Percentiles rank a stretch among this genome's conserved stretches.
phyloP scores from a whole-genome alignment of 1,284 basidiomycete species.

The Ceratorhiza oryzae-sativae region DNA sequence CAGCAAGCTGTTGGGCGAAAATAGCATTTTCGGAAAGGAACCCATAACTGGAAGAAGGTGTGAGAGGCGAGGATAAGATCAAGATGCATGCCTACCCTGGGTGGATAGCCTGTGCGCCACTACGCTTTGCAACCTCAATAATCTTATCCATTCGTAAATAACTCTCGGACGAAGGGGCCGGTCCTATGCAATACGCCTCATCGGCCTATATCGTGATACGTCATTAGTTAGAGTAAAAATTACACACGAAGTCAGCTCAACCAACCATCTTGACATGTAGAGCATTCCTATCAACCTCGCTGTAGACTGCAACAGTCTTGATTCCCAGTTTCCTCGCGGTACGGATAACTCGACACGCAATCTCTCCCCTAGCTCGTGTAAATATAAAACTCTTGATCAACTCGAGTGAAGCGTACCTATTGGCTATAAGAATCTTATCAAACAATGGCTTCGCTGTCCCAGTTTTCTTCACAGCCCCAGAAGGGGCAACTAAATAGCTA shows the following conservation, averaged over 20 bases:
- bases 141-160: constrained; percentile 93
- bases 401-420: constrained; percentile 59
- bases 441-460: constrained; percentile 53
- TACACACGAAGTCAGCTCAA: constrained; percentile 9
- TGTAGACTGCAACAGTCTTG: constrained; percentile 89
- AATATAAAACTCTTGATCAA: not conserved
- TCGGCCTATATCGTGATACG: constrained; percentile 73
- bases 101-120: constrained; percentile 88
- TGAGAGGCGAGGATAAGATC: constrained; percentile 6
- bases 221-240: not conserved
- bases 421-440: constrained; percentile 86
- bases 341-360: constrained; percentile 90
- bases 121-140: constrained; percentile 77
- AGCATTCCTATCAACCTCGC: constrained; percentile 79
- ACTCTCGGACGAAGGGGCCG: constrained; percentile 85
- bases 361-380: constrained; percentile 75
- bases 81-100: constrained; percentile 64
- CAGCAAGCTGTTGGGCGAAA: constrained; percentile 85
- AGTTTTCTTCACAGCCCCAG: constrained; percentile 1
- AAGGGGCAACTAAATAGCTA: constrained; percentile 5
- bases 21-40: constrained; percentile 92
- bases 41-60: constrained; percentile 69
- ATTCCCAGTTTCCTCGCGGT: constrained; percentile 89
- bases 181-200: constrained; percentile 93
- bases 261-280: constrained; percentile 78